phyloP scores from a whole-genome alignment of 2,329 filamentous ascomycete genomes.

The Metarhizium album region DNA sequence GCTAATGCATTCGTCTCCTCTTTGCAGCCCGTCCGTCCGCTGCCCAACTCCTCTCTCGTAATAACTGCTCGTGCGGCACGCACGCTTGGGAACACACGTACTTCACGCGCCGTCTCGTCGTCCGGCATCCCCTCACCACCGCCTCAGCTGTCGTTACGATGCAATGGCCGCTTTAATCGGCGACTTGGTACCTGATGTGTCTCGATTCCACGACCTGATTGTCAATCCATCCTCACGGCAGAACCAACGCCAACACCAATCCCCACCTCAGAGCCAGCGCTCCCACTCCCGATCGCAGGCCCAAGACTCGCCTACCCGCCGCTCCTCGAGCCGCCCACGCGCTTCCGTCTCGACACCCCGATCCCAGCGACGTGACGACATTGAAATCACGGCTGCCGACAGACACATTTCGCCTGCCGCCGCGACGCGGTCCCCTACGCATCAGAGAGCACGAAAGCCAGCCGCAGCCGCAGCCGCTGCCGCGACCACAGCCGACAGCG shows the following conservation, averaged over 20 bases:
- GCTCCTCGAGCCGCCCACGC: conserved; percentile 19
- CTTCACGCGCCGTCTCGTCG: background rate
- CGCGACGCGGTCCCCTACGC: background rate
- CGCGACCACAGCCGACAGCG: background rate
- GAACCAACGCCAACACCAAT: conserved; percentile 38
- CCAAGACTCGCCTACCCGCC: conserved; percentile 13
- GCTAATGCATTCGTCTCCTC: background rate
- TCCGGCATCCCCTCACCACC: background rate
- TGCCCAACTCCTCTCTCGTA: background rate
- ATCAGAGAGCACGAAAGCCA: background rate
- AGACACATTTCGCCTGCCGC: background rate
- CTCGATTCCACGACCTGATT: conserved; percentile 63
- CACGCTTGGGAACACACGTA: background rate
- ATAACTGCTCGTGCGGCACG: background rate
- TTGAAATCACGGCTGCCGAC: background rate
- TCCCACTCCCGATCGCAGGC: conserved; percentile 11
- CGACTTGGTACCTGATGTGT: conserved; percentile 64
- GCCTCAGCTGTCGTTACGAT: conserved; percentile 17
- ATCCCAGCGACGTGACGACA: conserved; percentile 13
- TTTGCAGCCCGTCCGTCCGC: conserved; percentile 1
- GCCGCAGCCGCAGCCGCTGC: conserved; percentile 1
- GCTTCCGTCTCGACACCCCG: conserved; percentile 15
- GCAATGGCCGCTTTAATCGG: conserved; percentile 55
- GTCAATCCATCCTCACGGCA: conserved; percentile 33
- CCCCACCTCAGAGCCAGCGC: conserved; percentile 11